These are phyloP conservation scores for Carallia pectinifolia DNA, from an alignment of 345 rosid genomes.

Conservation along the genomic window DNA sequence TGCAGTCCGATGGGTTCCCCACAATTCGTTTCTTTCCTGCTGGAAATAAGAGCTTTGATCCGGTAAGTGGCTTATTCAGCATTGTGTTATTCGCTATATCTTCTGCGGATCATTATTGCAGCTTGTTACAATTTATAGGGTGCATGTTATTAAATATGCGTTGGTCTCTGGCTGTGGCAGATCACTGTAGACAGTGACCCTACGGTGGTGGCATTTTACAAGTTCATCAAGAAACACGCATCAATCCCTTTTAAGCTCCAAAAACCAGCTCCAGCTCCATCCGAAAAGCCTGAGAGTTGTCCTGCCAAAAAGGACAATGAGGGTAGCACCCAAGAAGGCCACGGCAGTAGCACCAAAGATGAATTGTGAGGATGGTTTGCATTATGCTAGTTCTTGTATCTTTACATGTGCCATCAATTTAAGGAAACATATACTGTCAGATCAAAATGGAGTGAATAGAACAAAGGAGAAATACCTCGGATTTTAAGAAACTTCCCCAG, in stretches of 20 bases:
- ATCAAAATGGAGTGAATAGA: conserved; percentile 11
- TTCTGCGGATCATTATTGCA: background rate
- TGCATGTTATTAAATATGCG: background rate
- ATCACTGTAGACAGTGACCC: conserved; percentile 80
- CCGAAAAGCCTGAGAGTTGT: conserved; percentile 32
- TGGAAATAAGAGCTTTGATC: conserved; percentile 93
- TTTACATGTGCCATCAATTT: conserved; percentile 6
- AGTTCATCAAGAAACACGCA: conserved; percentile 84
- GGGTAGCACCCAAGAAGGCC: conserved; percentile 26
- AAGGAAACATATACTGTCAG: conserved; percentile 9
- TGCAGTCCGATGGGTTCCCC: conserved; percentile 94
- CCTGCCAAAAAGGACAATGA: conserved; percentile 10
- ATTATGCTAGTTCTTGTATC: conserved; percentile 8
- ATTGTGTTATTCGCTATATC: background rate
- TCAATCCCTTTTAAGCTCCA: conserved; percentile 90
- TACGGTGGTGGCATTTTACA: conserved; percentile 90
- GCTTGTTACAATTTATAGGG: background rate
- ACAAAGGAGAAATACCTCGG: background rate
- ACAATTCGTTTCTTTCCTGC: conserved; percentile 94
- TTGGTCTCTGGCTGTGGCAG: conserved; percentile 35
- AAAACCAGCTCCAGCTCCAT: conserved; percentile 58
- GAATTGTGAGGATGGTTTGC: conserved; percentile 53
- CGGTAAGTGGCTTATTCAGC: conserved; percentile 46
- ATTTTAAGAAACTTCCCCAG: background rate
- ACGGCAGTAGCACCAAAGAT: conserved; percentile 38